Evolutionary conservation across 169 alveolate genomes (phyloP).

Genomic region (Plasmodium adleri): DNA sequence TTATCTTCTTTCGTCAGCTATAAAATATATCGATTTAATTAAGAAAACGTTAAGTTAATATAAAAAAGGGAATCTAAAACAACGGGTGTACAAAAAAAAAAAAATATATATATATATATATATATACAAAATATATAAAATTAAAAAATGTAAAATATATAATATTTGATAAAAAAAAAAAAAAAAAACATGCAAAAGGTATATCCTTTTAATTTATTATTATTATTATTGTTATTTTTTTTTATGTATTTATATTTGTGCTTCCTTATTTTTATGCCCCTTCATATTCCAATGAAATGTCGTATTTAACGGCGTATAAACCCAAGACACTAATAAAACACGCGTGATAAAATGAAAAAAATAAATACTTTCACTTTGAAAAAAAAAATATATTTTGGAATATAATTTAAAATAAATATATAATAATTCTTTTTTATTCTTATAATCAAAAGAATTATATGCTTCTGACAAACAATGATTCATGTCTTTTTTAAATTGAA

Average conservation of each 20-base stretch:
- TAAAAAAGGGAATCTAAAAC: background rate
- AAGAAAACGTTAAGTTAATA: slow-evolving; percentile 30
- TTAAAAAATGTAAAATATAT: background rate
- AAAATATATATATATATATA: slow-evolving; percentile 1
- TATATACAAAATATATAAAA: background rate
- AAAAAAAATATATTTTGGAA: slow-evolving; percentile 61
- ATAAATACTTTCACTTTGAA: slow-evolving; percentile 55
- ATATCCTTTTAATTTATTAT: background rate
- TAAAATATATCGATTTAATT: slow-evolving; percentile 63
- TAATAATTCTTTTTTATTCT: slow-evolving; percentile 66
- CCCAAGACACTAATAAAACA: slow-evolving; percentile 72
- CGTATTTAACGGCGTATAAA: slow-evolving; percentile 45
- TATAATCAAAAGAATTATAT: slow-evolving; percentile 58
- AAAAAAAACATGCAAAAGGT: background rate
- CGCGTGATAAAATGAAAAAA: slow-evolving; percentile 69
- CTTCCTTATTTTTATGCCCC: too few relatives aligned
- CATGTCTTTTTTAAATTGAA: slow-evolving; percentile 70
- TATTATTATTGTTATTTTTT: background rate
- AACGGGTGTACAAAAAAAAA: slow-evolving; percentile 7
- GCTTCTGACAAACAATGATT: slow-evolving; percentile 60
- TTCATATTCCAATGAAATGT: background rate
- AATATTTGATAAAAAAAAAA: background rate
- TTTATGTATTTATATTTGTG: too few relatives aligned
- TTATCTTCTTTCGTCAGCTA: slow-evolving; percentile 59
- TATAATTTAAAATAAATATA: slow-evolving; percentile 63